Percentiles rank a stretch among this genome's conserved stretches.
Evolutionary conservation across 148 eudicot species (phyloP).

Genomic region (Fagopyrum esculentum): DNA sequence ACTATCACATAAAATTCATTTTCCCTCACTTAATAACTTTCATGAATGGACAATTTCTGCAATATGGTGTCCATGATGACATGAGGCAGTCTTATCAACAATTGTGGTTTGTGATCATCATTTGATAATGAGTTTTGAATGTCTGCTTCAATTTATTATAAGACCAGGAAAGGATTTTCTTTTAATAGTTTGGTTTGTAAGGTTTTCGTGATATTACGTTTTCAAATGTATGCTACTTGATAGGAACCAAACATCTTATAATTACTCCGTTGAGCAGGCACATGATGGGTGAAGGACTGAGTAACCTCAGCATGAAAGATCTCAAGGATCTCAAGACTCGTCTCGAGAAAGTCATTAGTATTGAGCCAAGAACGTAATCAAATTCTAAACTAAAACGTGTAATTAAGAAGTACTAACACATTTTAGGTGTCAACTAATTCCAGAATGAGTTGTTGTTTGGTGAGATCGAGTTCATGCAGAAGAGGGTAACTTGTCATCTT

Average conservation of each 20-base stretch:
- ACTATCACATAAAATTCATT: background rate
- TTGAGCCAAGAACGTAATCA: conserved; percentile 71
- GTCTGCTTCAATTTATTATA: background rate
- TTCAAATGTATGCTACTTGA: too few species aligned
- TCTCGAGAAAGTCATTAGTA: conserved; percentile 65
- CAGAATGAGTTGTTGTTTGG: conserved; percentile 92
- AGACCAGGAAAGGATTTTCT: background rate
- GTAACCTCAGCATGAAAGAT: conserved; percentile 38
- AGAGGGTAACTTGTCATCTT: too few species aligned
- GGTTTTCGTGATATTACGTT: too few species aligned
- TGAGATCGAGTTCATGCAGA: conserved; percentile 89
- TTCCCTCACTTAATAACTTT: background rate
- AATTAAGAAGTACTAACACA: too few species aligned
- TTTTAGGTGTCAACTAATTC: background rate
- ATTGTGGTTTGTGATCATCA: background rate
- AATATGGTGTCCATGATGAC: background rate
- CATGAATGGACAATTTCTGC: background rate
- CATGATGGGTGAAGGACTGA: too few species aligned
- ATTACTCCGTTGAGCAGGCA: too few species aligned
- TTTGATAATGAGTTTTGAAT: background rate
- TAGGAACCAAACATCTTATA: too few species aligned
- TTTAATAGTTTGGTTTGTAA: too few species aligned
- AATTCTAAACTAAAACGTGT: background rate
- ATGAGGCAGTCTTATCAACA: too few species aligned
- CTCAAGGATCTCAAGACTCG: conserved; percentile 58